Evolutionary conservation across 1,139 yeast genomes (phyloP), one percentile per base, ranked within the genome.

Genomic region (Yamadazyma membranifaciens): DNA sequence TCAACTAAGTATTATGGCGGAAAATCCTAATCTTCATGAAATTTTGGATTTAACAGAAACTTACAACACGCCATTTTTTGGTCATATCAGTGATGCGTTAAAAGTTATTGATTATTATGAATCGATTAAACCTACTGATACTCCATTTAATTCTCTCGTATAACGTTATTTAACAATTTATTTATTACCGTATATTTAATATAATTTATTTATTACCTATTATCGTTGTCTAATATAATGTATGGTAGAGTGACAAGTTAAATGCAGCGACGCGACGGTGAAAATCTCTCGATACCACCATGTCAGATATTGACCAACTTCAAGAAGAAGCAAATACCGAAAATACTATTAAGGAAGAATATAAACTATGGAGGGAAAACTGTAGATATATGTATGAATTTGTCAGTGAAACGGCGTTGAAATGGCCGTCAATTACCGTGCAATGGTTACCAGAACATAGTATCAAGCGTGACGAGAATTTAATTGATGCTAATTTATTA

Each of bases 361-460:
- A 85, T 55, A 80, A 82, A 47, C 60, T 84, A 48, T 86, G 95
- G 95, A 72, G 87, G 47, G 80, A 84, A 55, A 85, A 84, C 55
- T 84, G 89, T 47, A 81, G 87, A 11, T 79, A 74, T 52, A 82
- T 85, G 88, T 86, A 86, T 51, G 88, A 84, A 55, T 84, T 83
- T 58, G 87, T 85, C 26, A 80, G 85, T 43, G 92, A 85, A 54
- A 83, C 91, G 0, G 87, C 87, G 2, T 63, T 85, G 37, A 75
- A 83, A 9, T 86, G 94, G 94, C 94, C 95, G 1, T 82, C 91
- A 3, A 65, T 85, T 40, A 83, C 92, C 2, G 73, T 84, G 2
- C 87, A 85, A 62, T 85, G 92, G 88, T 62, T 83, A 13, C 89
- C 89, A 1, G 69, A 75, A 38, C 62, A 59, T 44, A 40, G 47